A percentile compares a stretch with the other conserved stretches of the same genome.
Conservation (phyloP, 1,284 basidiomycete species). For the Hortiboletus rubellus region DNA sequence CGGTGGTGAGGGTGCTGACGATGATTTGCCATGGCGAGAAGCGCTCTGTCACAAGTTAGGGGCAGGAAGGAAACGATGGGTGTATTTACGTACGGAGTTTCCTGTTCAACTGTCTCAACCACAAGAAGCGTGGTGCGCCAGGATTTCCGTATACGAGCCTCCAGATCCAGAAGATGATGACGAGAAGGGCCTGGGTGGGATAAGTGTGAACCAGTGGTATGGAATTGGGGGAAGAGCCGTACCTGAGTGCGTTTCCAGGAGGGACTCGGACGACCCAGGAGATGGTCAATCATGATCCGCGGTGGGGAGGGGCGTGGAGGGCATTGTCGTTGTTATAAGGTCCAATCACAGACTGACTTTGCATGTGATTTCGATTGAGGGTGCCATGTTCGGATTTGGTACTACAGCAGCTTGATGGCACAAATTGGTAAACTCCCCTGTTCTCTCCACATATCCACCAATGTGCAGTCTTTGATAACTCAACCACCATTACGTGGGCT, state of each 20-base stretch:
- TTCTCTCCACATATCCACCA: too few relatives aligned
- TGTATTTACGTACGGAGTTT: conserved; percentile 51
- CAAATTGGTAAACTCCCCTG: background rate
- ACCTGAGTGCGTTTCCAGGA: conserved; percentile 78
- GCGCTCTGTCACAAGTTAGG: conserved; percentile 49
- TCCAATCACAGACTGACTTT: background rate
- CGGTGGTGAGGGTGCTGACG: conserved; percentile 77
- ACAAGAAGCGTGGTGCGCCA: conserved; percentile 62
- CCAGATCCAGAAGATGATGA: conserved; percentile 90
- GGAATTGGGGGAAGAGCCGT: conserved; percentile 7
- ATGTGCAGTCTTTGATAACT: too few relatives aligned
- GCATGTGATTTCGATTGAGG: conserved; percentile 39
- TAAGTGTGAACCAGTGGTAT: conserved; percentile 1
- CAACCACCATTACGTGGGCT: too few relatives aligned
- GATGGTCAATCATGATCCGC: conserved; percentile 75
- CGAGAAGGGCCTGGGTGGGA: conserved; percentile 68
- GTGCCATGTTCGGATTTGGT: background rate
- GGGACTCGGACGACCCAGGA: conserved; percentile 74
- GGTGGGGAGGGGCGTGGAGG: conserved; percentile 12
- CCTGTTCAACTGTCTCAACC: conserved; percentile 61
- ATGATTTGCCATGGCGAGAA: conserved; percentile 97
- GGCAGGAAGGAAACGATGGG: background rate
- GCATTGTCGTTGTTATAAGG: conserved; percentile 10
- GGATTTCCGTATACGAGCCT: conserved; percentile 71
- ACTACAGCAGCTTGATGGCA: background rate